Percentiles rank a stretch among this genome's conserved stretches.
Evolutionary conservation across 1,284 basidiomycete genomes (phyloP).

Genomic region (Pascua sp.): DNA sequence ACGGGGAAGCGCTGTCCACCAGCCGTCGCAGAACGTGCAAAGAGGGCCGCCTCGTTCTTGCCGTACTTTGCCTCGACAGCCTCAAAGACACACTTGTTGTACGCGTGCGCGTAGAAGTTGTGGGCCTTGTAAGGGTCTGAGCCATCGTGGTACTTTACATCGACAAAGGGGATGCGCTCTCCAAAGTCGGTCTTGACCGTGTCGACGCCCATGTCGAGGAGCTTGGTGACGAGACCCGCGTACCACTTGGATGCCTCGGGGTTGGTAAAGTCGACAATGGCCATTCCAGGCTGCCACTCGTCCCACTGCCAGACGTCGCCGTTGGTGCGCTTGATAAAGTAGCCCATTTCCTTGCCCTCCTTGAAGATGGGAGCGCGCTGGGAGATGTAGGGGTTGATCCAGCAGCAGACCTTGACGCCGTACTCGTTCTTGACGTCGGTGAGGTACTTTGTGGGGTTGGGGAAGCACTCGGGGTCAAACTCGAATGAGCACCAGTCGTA

Average conservation of each 20-base stretch:
- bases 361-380: conserved; percentile 67
- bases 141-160: conserved; percentile 63
- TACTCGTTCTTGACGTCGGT: conserved; percentile 65
- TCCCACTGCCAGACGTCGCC: conserved; percentile 67
- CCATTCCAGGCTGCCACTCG: conserved; percentile 46
- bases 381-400: conserved; percentile 55
- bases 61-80: conserved; percentile 61
- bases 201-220: conserved; percentile 68
- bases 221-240: conserved; percentile 56
- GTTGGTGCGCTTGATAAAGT: conserved; percentile 66
- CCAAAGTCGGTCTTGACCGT: conserved; percentile 64
- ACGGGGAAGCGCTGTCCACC: conserved; percentile 62
- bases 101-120: conserved; percentile 59
- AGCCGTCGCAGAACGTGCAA: conserved; percentile 63
- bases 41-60: conserved; percentile 64
- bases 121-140: conserved; percentile 56
- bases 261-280: conserved; percentile 67
- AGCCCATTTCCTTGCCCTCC: conserved; percentile 63
- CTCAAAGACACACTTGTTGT: conserved; percentile 67
- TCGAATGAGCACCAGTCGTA: conserved; percentile 76
- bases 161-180: conserved; percentile 60
- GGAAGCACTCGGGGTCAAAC: conserved; percentile 71
- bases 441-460: conserved; percentile 65
- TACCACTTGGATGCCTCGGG: conserved; percentile 67
- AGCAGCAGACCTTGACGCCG: conserved; percentile 66